These are phyloP conservation scores for Colletotrichum lentis DNA, from an alignment of 2,329 filamentous ascomycete species.

Conservation along the genomic window DNA sequence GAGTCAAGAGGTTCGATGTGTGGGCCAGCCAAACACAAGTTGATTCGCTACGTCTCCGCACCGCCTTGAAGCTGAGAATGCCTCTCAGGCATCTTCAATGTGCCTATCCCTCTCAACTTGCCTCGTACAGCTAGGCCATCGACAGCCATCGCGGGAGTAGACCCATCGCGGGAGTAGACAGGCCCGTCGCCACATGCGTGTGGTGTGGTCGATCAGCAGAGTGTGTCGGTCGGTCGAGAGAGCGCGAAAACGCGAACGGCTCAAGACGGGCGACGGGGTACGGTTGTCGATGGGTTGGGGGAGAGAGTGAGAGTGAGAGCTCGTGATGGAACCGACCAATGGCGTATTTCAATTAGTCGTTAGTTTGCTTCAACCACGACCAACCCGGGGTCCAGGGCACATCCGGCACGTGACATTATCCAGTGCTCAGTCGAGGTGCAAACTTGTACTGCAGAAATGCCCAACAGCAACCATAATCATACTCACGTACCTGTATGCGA, in stretches of 20 bases:
- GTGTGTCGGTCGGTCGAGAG: slow-evolving; percentile 8
- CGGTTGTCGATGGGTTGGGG: not conserved
- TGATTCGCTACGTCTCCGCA: not conserved
- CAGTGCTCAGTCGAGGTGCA: not conserved
- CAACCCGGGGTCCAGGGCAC: not conserved
- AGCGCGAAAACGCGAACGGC: not conserved
- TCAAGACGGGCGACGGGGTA: not conserved
- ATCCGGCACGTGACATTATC: not conserved
- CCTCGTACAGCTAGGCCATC: not conserved
- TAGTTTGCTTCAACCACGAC: not conserved
- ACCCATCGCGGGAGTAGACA: not conserved
- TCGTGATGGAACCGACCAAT: slow-evolving; percentile 12
- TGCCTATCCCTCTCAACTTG: not conserved
- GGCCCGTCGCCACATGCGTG: slow-evolving; percentile 1
- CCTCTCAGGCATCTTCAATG: not conserved
- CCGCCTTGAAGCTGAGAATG: not conserved
- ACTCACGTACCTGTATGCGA: not conserved
- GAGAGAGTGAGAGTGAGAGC: not conserved
- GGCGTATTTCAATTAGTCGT: slow-evolving; percentile 33
- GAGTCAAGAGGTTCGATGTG: not conserved
- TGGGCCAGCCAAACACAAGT: not conserved
- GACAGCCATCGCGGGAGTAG: not conserved
- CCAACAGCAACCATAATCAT: not conserved
- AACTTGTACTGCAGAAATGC: not conserved
- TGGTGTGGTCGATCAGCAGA: not conserved